These are phyloP conservation scores for Strobilomyces confusus DNA, from an alignment of 768 basidiomycete genomes.

Conservation along the genomic window DNA sequence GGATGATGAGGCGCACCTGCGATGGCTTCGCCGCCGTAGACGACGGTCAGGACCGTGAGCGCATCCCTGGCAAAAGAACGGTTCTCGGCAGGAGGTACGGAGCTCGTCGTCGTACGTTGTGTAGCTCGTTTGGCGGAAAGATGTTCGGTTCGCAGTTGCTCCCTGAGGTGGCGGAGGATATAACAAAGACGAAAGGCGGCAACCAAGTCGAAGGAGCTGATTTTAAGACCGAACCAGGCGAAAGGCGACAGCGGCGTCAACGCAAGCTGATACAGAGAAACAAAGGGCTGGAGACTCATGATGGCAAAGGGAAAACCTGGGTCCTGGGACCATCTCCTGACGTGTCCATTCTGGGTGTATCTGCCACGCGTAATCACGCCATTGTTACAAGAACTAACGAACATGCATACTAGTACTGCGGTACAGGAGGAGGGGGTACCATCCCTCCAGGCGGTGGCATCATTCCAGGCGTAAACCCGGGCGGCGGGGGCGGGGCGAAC, in stretches of 20 bases:
- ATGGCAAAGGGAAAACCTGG: not conserved
- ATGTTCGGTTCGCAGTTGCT: conserved; percentile 44
- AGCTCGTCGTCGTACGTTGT: conserved; percentile 31
- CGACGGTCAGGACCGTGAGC: conserved; percentile 57
- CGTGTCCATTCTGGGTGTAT: not conserved
- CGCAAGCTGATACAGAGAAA: conserved; percentile 49
- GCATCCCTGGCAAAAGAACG: conserved; percentile 57
- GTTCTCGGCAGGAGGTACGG: conserved; percentile 36
- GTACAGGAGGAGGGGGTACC: conserved; percentile 41
- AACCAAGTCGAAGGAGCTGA: conserved; percentile 63
- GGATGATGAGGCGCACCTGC: conserved; percentile 42
- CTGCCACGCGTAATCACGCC: not conserved
- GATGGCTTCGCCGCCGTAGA: conserved; percentile 77
- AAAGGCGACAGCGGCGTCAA: conserved; percentile 63
- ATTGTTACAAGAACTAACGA: conserved; percentile 2
- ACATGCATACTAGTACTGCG: conserved; percentile 27
- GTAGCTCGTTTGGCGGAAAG: no score
- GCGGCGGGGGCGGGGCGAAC: conserved; percentile 61
- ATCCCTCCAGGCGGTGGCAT: conserved; percentile 34
- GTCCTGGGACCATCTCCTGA: not conserved
- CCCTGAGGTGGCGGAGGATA: conserved; percentile 63
- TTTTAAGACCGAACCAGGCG: conserved; percentile 56
- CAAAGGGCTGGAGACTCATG: conserved; percentile 39
- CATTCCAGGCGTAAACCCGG: conserved; percentile 58
- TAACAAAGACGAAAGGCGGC: conserved; percentile 69